A percentile compares a stretch with the other conserved stretches of the same genome.
Evolutionary conservation across 495 filamentous ascomycete genomes (phyloP).

Genomic region (Aspergillus nanangensis): DNA sequence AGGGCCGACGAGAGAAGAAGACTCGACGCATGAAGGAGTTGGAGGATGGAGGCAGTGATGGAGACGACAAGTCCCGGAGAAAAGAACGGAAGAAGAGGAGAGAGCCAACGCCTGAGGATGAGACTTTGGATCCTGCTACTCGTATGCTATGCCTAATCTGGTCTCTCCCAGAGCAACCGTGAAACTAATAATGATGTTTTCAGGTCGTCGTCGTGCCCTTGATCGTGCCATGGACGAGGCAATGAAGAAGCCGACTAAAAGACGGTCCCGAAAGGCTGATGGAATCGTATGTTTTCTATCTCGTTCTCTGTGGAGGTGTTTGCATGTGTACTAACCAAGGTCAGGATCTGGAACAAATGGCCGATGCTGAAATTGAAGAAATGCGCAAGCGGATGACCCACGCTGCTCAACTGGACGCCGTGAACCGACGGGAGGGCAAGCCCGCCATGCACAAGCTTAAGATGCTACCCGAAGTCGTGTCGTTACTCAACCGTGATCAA

Average conservation of each 20-base stretch:
- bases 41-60: constrained; percentile 48
- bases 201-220: constrained; percentile 70
- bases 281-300: constrained; percentile 76
- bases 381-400: constrained; percentile 89
- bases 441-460: constrained; percentile 90
- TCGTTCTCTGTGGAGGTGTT: background rate
- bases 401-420: constrained; percentile 81
- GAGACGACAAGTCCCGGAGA: constrained; percentile 53
- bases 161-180: background rate
- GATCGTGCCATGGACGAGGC: constrained; percentile 85
- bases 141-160: constrained; percentile 27
- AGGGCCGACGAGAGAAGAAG: constrained; percentile 75
- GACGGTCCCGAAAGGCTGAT: constrained; percentile 73
- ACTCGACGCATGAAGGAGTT: constrained; percentile 54
- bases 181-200: constrained; percentile 7
- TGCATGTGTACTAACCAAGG: constrained; percentile 13
- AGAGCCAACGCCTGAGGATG: constrained; percentile 53
- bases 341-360: constrained; percentile 84
- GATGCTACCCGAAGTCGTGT: constrained; percentile 88
- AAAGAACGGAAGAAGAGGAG: constrained; percentile 46
- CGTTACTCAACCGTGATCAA: constrained; percentile 77
- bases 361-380: constrained; percentile 82
- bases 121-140: constrained; percentile 52
- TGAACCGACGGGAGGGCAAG: constrained; percentile 67
- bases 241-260: constrained; percentile 72